A percentile compares a stretch with the other conserved stretches of the same genome.
These are phyloP conservation scores for Miscanthus sacchariflorus DNA, from an alignment of 202 grass and related monocot genomes.

Conservation along the genomic window DNA sequence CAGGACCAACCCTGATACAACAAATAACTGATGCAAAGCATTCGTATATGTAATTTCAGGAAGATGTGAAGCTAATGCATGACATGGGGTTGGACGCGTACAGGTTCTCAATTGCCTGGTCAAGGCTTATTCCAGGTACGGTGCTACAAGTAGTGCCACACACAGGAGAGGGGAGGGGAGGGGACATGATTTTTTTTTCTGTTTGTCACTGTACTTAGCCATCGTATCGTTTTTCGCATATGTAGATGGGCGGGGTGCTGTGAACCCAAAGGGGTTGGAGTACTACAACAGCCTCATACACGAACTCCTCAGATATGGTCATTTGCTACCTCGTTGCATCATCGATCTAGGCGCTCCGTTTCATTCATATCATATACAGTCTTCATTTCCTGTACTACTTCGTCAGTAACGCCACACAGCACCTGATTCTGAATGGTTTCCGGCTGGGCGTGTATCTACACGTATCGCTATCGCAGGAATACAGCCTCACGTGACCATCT, in stretches of 20 bases:
- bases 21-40: no score
- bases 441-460: no score
- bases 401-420: no score
- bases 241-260: conserved; percentile 52
- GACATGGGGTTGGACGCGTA: conserved; percentile 75
- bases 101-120: conserved; percentile 88
- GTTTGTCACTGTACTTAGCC: neutral
- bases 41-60: conserved; percentile 31
- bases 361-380: no score
- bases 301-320: conserved; percentile 28
- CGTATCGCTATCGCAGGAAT: conserved; percentile 46
- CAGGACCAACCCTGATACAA: neutral
- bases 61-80: conserved; percentile 85
- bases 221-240: no score
- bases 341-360: no score
- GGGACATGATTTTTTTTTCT: neutral
- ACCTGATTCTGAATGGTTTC: no score
- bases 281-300: conserved; percentile 75
- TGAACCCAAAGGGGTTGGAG: conserved; percentile 62
- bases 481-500: conserved; percentile 61
- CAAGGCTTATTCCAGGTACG: conserved; percentile 68
- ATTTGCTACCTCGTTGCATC: conserved; percentile 11
- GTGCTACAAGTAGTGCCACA: neutral
- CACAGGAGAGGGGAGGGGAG: neutral
- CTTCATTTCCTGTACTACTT: no score